A percentile compares a stretch with the other conserved stretches of the same genome.
These are phyloP conservation scores for Diutina neorugosa DNA, from an alignment of 1,139 yeast genomes.

Conservation along the genomic window DNA sequence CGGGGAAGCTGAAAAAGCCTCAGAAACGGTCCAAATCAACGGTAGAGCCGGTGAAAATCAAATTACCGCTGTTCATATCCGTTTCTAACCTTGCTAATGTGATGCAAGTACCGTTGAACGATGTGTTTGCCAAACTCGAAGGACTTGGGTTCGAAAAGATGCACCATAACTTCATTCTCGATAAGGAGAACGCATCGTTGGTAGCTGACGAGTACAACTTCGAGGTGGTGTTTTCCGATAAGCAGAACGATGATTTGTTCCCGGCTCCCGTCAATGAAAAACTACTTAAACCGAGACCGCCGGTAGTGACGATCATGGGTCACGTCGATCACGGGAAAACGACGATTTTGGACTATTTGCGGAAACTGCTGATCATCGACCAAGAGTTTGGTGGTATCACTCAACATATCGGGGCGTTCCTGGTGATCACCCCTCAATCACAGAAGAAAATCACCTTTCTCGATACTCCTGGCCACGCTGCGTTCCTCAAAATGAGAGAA, in stretches of 20 bases:
- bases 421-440: slow-evolving; percentile 65
- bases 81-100: slow-evolving; percentile 68
- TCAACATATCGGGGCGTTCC: slow-evolving; percentile 96
- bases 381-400: slow-evolving; percentile 95
- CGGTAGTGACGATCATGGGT: slow-evolving; percentile 96
- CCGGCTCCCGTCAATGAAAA: slow-evolving; percentile 21
- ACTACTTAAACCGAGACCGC: slow-evolving; percentile 59
- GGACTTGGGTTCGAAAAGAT: slow-evolving; percentile 68
- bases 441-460: slow-evolving; percentile 73
- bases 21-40: background rate
- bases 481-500: slow-evolving; percentile 90
- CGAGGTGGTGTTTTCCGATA: slow-evolving; percentile 48
- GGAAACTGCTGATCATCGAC: slow-evolving; percentile 74
- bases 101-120: slow-evolving; percentile 50
- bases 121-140: slow-evolving; percentile 44
- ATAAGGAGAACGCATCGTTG: slow-evolving; percentile 72
- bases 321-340: slow-evolving; percentile 99
- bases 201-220: slow-evolving; percentile 86
- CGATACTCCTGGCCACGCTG: slow-evolving; percentile 98
- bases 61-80: slow-evolving; percentile 62
- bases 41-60: slow-evolving; percentile 19
- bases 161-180: slow-evolving; percentile 69
- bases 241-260: slow-evolving; percentile 52
- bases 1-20: background rate
- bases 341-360: slow-evolving; percentile 73